phyloP scores from a whole-genome alignment of 2,329 filamentous ascomycete genomes.

The Pseudocercospora fijiensis region DNA sequence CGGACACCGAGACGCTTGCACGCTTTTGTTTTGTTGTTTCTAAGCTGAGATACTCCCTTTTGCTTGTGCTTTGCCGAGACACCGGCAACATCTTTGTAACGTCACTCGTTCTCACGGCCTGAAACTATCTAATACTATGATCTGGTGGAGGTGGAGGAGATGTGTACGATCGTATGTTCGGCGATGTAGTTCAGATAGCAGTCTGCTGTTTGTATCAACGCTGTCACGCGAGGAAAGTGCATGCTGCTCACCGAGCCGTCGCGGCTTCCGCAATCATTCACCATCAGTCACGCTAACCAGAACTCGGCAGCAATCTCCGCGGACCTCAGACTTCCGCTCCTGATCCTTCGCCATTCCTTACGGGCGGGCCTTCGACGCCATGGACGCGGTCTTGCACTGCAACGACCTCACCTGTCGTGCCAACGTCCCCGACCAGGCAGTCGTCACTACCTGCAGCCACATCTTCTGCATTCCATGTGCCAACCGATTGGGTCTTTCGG shows the following conservation, averaged over 20 bases:
- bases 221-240: background rate
- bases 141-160: constrained; percentile 1
- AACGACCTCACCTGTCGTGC: constrained; percentile 75
- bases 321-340: background rate
- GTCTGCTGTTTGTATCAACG: constrained; percentile 3
- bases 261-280: constrained; percentile 1
- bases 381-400: constrained; percentile 76
- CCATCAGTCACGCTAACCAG: background rate
- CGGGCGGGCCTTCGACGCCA: constrained; percentile 38
- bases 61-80: constrained; percentile 11
- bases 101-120: constrained; percentile 25
- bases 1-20: constrained; percentile 6
- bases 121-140: constrained; percentile 10
- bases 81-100: constrained; percentile 11
- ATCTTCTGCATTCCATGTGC: constrained; percentile 81
- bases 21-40: constrained; percentile 11
- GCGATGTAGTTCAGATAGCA: constrained; percentile 7
- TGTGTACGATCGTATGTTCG: background rate
- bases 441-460: constrained; percentile 91
- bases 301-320: background rate
- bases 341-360: background rate
- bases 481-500: constrained; percentile 60
- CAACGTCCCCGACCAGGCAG: constrained; percentile 66
- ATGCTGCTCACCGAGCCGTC: background rate
- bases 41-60: constrained; percentile 25